Base-by-base conservation (phyloP, 1,284 basidiomycete genomes). In the Ganoderma lingzhi region DNA sequence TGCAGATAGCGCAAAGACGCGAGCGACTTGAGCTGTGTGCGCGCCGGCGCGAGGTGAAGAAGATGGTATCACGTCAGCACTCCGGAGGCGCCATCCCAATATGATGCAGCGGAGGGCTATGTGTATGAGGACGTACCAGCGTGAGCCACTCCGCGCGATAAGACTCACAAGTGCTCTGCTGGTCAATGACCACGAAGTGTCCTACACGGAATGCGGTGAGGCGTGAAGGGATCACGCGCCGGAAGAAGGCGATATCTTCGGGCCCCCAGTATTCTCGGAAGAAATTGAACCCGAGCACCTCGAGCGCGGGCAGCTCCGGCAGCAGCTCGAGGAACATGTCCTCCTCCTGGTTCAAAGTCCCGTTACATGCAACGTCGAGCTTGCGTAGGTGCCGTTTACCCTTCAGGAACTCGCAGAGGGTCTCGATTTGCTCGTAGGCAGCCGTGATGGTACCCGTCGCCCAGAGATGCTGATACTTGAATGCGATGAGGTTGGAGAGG, bases 401-500 rank as follows among this genome's bases (percentile, higher is more conserved):
- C 32, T 51, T 56, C 3, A 72, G 39, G 56, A 74, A 72, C n/a
- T 69, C 41, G 19, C 28, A 41, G 4, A 74, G 51, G 2, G 17
- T 28, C 15, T 17, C 6, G 4, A 42, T 12, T 30, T 17, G 12
- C 19, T 45, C 28, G 35, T 17, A 9, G 19, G 23, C 23, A 32
- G 14, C 23, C n/a, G 19, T 8, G n/a, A 9, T 5, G 30, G 28
- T 15, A 12, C 17, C 42, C 3, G 6, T 28, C 23, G 23, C 23
- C 23, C 23, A 23, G 23, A 23, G 23, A 23, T 23, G 23, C 8
- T 15, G 10, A 15, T 63, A 14, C 53, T 70, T 71, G 65, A 74
- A 67, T 10, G 73, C 69, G 9, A 61, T 67, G 32, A 74, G 58
- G 12, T 59, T 42, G 3, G 70, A 69, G 6, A 74, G 55, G 6